These are phyloP conservation scores for Penicillium cinerascens DNA, from an alignment of 495 filamentous ascomycete genomes.

Conservation along the genomic window DNA sequence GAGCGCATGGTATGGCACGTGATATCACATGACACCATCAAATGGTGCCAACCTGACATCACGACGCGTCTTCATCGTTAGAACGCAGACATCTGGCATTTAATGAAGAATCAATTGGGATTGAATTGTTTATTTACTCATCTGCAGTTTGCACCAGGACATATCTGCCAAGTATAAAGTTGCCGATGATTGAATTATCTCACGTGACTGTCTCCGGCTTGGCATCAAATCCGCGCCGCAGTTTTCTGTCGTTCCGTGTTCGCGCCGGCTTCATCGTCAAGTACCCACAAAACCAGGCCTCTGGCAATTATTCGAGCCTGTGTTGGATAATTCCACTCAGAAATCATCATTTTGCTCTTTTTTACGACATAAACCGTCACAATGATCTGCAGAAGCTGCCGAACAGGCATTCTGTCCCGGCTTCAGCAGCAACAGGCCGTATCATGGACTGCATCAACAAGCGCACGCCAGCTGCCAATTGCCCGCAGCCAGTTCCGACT, in stretches of 20 bases:
- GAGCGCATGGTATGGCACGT: no score
- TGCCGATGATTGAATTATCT: no score
- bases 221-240: conserved; percentile 45
- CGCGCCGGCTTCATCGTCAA: conserved; percentile 10
- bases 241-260: conserved; percentile 29
- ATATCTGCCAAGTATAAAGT: no score
- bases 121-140: no score
- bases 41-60: no score
- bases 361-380: conserved; percentile 2
- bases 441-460: conserved; percentile 29
- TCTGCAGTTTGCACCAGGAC: no score
- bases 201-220: conserved; percentile 42
- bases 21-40: no score
- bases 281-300: conserved; percentile 4
- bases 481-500: conserved; percentile 35
- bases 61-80: no score
- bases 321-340: background rate
- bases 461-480: conserved; percentile 26
- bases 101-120: no score
- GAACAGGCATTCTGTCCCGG: conserved; percentile 40
- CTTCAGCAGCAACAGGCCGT: conserved; percentile 31
- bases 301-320: background rate
- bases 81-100: no score
- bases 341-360: background rate
- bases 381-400: conserved; percentile 52